phyloP scores from a whole-genome alignment of 371 early-diverging fungal genomes.

The Apophysomyces trapeziformis region DNA sequence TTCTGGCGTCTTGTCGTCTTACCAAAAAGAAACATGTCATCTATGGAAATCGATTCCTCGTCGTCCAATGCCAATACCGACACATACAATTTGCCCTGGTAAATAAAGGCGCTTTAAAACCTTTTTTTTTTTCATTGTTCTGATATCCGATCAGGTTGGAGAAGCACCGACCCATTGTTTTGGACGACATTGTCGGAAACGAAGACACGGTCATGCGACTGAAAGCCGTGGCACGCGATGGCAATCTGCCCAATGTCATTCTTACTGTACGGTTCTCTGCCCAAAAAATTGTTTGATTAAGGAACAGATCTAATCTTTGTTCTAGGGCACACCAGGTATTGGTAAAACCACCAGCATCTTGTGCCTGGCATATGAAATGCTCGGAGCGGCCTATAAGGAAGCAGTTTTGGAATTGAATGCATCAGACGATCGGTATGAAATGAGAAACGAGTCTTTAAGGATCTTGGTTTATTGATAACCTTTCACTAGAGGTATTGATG shows the following conservation, averaged over 20 bases:
- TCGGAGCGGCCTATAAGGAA: slow-evolving; percentile 87
- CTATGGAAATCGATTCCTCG: slow-evolving; percentile 21
- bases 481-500: slow-evolving; percentile 90
- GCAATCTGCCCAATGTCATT: slow-evolving; percentile 98
- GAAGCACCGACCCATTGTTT: slow-evolving; percentile 90
- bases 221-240: slow-evolving; percentile 82
- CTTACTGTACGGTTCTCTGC: slow-evolving; percentile 69
- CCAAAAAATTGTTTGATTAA: not conserved
- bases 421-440: slow-evolving; percentile 92
- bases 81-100: slow-evolving; percentile 21
- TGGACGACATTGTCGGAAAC: slow-evolving; percentile 97
- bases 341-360: slow-evolving; percentile 99
- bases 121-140: not conserved
- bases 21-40: not conserved
- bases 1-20: not conserved
- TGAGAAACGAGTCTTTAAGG: not conserved
- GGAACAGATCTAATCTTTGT: too few relatives aligned
- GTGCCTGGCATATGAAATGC: slow-evolving; percentile 88
- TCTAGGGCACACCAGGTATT: slow-evolving; percentile 95
- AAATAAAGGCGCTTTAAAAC: not conserved
- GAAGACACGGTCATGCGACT: slow-evolving; percentile 91
- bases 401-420: slow-evolving; percentile 97
- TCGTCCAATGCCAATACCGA: slow-evolving; percentile 13
- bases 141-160: slow-evolving; percentile 79
- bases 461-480: not conserved